Percentiles rank a stretch among this genome's conserved stretches.
Conservation (phyloP, 2,329 filamentous ascomycete genomes). For the Xylariaceae sp. region DNA sequence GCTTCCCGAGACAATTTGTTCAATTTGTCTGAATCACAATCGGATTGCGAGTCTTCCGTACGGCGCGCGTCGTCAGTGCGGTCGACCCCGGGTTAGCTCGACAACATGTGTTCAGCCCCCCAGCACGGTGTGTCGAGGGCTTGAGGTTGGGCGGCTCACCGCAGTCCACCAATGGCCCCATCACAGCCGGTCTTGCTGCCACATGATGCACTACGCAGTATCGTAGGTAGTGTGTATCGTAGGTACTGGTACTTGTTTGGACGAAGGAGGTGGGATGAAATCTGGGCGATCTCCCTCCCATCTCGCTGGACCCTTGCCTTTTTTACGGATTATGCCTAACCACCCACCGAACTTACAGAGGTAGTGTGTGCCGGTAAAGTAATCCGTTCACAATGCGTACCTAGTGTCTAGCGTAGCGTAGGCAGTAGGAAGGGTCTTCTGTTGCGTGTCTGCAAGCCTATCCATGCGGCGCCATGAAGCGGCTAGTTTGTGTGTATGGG, state of each 20-base stretch:
- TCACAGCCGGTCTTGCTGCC: not conserved
- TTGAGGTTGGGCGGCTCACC: constrained; percentile 6
- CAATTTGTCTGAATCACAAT: not conserved
- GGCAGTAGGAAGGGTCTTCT: constrained; percentile 2
- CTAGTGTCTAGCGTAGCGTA: not conserved
- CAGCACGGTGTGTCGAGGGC: constrained; percentile 1
- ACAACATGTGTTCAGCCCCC: constrained; percentile 7
- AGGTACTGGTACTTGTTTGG: not conserved
- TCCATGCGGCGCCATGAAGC: constrained; percentile 8
- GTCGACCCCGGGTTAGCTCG: too few species aligned
- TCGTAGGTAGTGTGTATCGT: not conserved
- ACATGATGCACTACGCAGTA: not conserved
- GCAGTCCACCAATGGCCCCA: not conserved
- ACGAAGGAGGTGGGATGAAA: not conserved
- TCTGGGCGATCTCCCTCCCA: not conserved
- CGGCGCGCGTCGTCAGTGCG: too few species aligned
- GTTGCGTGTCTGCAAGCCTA: constrained; percentile 5
- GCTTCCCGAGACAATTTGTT: not conserved
- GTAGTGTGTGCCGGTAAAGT: too few species aligned
- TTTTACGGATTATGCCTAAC: too few species aligned
- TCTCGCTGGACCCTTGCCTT: too few species aligned
- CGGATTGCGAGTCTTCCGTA: not conserved
- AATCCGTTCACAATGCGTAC: too few species aligned
- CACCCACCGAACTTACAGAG: too few species aligned
- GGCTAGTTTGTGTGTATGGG: not conserved